Evolutionary conservation across 768 basidiomycete genomes (phyloP), one percentile per base, ranked within the genome.

Genomic region (Baorangia bicolor): DNA sequence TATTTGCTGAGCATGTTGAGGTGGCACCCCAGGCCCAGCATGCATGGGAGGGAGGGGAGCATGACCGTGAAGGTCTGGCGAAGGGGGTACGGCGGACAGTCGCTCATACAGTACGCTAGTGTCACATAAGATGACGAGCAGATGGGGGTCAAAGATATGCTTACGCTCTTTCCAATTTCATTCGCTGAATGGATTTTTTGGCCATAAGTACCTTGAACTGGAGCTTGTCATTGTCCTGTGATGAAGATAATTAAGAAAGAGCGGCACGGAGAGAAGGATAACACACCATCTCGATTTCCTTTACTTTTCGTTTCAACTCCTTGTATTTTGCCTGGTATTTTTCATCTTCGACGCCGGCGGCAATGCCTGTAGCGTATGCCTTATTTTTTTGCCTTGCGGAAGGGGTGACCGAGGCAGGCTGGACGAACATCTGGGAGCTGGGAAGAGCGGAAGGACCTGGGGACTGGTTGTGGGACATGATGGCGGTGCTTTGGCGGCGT

Each of bases 291-390:
- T 94, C 92, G 60, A 93, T 88, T 73, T 93, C 90, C 69, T 85
- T 88, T 55, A 93, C 90, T 75, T 92, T 92, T 73, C 86, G 82
- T 72, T 90, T 92, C 60, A 94, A 77, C 55, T 94, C 91, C 71
- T 85, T 90, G 77, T 93, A 94, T 74, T 93, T 93, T 66, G 83
- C 81, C 56, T 90, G 87, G 70, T 93, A 94, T 73, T 91, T 92
- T 67, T 82, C 83, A 72, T 93, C 91, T 68, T 92, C 90, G 20
- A 87, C 88, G 64, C 88, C 86, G 27, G 87, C 88, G 37, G 87
- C 81, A 59, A 90, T 87, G 58, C 86, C 88, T 21, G 83, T 75
- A 20, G 81, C 59, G 45, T 78, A 77, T 23, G 76, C 58, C 64
- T 69, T 82, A 70, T 63, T 74, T 75, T 76, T 85, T 78, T 75